phyloP scores from a whole-genome alignment of 1,284 basidiomycete species.

The Singerocomus inundabilis region DNA sequence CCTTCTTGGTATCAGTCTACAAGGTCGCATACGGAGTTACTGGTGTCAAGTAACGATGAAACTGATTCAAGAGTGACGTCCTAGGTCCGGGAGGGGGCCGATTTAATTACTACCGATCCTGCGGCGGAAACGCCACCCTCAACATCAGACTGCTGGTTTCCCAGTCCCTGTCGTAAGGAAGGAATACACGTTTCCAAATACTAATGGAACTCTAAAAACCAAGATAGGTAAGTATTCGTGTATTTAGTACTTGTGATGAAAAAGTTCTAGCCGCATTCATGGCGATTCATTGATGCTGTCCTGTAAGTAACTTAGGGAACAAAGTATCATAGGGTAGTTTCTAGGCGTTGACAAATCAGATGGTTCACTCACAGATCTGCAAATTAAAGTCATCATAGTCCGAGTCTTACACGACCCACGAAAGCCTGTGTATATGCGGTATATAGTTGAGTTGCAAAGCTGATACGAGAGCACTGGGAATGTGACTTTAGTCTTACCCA shows the following conservation, averaged over 20 bases:
- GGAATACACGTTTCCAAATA: not conserved
- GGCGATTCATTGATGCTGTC: not conserved
- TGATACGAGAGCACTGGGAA: not conserved
- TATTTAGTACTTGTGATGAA: too few relatives aligned
- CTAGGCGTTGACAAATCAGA: not conserved
- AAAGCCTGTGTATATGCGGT: not conserved
- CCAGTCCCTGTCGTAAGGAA: not conserved
- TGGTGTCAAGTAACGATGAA: constrained; percentile 4
- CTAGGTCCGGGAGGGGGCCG: not conserved
- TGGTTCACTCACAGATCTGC: not conserved
- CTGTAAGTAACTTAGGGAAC: not conserved
- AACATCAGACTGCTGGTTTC: not conserved
- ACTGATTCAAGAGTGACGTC: not conserved
- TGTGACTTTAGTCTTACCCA: not conserved
- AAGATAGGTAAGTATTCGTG: not conserved
- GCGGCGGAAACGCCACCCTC: constrained; percentile 7
- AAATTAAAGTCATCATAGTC: not conserved
- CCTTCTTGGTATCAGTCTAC: constrained; percentile 1
- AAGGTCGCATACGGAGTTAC: not conserved
- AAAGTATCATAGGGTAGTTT: not conserved
- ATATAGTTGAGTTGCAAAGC: not conserved
- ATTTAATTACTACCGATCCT: not conserved
- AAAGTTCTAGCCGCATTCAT: constrained; percentile 2
- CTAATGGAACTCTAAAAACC: constrained; percentile 14
- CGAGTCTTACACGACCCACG: not conserved